Percentiles rank a stretch among this genome's conserved stretches.
Evolutionary conservation across 805 yeast genomes (phyloP).

Genomic region (Candida dendrica): DNA sequence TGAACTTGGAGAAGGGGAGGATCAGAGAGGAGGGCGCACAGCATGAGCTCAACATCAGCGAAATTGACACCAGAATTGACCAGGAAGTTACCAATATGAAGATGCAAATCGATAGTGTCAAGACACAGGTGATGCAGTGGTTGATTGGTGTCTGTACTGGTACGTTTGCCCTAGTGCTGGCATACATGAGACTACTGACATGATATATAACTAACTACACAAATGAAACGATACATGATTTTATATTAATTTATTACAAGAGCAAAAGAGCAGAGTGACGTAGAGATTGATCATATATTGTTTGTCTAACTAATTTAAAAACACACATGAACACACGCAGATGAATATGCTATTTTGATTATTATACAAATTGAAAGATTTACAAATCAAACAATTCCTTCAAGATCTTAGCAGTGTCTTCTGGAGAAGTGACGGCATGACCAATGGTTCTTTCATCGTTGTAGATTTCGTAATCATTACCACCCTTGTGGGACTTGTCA

Average conservation of each 20-base stretch:
- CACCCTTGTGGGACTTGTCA: conserved; percentile 95
- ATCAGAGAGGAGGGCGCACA: conserved; percentile 89
- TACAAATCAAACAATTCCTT: conserved; percentile 59
- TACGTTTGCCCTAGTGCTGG: conserved; percentile 89
- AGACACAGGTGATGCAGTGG: conserved; percentile 98
- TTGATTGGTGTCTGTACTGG: conserved; percentile 97
- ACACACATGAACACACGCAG: no score
- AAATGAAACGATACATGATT: not conserved
- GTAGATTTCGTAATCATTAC: conserved; percentile 97
- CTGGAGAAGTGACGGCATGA: conserved; percentile 86
- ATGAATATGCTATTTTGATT: not conserved
- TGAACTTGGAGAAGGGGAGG: conserved; percentile 90
- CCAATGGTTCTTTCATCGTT: conserved; percentile 90
- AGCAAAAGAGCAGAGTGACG: no score
- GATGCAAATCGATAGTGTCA: conserved; percentile 90
- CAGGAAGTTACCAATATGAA: conserved; percentile 93
- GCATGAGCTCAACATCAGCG: conserved; percentile 90
- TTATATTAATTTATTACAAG: no score
- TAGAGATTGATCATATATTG: no score
- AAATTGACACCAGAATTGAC: conserved; percentile 89
- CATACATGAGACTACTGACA: conserved; percentile 78
- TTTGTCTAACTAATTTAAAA: no score
- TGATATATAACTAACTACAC: no score
- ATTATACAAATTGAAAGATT: not conserved
- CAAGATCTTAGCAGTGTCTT: conserved; percentile 79